Conservation (phyloP, 306 rosid genomes). For the Cicer chorassanicum region DNA sequence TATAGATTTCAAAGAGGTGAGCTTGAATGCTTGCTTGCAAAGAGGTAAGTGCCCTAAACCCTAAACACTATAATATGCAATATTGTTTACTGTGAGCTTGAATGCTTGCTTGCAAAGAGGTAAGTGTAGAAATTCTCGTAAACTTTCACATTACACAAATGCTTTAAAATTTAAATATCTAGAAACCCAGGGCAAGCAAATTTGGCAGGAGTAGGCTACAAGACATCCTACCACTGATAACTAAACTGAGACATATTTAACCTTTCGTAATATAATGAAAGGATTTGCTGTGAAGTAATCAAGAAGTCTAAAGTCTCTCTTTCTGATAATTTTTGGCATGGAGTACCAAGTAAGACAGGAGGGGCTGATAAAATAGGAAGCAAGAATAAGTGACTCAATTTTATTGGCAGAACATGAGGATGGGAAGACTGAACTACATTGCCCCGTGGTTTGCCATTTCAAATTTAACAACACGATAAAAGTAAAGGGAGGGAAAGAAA, state of each 20-base stretch:
- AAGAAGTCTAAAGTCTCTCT: not conserved
- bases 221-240: slow-evolving; percentile 17
- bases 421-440: too few species aligned
- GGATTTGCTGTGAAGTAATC: not conserved
- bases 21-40: not conserved
- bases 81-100: not conserved
- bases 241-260: slow-evolving; percentile 5
- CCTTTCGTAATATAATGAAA: not conserved
- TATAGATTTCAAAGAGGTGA: slow-evolving; percentile 10
- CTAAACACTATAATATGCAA: not conserved
- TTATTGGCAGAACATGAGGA: too few species aligned
- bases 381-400: not conserved
- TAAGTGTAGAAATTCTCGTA: not conserved
- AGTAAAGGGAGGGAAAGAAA: too few species aligned
- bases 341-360: not conserved
- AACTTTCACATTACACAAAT: slow-evolving; percentile 4
- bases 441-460: too few species aligned
- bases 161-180: slow-evolving; percentile 1
- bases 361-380: too few species aligned
- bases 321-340: not conserved
- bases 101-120: not conserved
- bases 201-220: slow-evolving; percentile 22
- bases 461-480: too few species aligned
- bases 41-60: not conserved
- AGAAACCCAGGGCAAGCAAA: slow-evolving; percentile 32